A percentile compares a stretch with the other conserved stretches of the same genome.
Evolutionary conservation across 768 basidiomycete species (phyloP).

Genomic region (Serendipita sp.): DNA sequence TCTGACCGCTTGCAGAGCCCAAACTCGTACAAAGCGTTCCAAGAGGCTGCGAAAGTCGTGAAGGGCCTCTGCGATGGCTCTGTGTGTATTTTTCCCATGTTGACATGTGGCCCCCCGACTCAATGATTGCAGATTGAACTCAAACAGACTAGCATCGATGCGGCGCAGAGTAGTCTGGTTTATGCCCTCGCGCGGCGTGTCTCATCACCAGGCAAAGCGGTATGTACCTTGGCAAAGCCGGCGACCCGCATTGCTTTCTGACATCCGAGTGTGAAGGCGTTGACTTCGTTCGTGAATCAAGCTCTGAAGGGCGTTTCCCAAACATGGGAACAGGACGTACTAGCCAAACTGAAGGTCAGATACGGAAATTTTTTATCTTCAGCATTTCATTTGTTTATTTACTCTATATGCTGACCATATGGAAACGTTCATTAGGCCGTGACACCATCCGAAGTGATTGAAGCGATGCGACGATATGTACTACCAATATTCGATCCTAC

Average conservation of each 20-base stretch:
- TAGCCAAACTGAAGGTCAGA: conserved; percentile 45
- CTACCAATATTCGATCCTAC: conserved; percentile 69
- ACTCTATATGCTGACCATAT: not conserved
- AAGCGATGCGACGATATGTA: conserved; percentile 54
- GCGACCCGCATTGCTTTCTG: not conserved
- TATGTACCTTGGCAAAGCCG: conserved; percentile 24
- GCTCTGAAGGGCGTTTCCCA: conserved; percentile 72
- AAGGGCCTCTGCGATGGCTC: conserved; percentile 66
- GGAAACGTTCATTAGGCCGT: conserved; percentile 31
- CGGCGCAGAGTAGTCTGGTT: conserved; percentile 84
- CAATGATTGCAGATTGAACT: conserved; percentile 45
- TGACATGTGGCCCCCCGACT: not conserved
- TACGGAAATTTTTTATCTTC: too few species aligned
- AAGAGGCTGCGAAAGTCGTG: conserved; percentile 65
- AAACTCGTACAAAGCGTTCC: conserved; percentile 60
- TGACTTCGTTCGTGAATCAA: conserved; percentile 77
- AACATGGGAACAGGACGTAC: conserved; percentile 56
- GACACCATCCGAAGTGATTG: conserved; percentile 60
- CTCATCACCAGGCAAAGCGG: conserved; percentile 76
- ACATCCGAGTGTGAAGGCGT: conserved; percentile 33
- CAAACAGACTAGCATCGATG: conserved; percentile 67
- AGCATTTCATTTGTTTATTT: not conserved
- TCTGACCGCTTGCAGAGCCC: conserved; percentile 68
- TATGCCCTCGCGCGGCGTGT: conserved; percentile 67
- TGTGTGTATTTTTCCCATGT: conserved; percentile 32